These are phyloP conservation scores for Podospora sp. DNA, from an alignment of 495 filamentous ascomycete genomes.

Conservation along the genomic window DNA sequence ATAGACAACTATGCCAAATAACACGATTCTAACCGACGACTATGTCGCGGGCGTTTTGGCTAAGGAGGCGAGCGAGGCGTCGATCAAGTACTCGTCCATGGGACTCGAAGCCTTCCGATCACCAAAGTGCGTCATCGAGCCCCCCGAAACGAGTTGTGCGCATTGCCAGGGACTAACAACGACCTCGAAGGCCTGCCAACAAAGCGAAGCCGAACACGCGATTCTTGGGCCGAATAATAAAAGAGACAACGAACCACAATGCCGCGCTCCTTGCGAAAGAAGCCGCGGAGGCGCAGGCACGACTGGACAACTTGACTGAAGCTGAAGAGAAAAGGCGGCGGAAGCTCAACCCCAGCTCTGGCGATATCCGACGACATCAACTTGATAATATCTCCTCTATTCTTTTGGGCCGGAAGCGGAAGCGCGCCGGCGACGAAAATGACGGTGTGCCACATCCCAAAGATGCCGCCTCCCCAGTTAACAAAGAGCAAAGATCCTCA, in stretches of 20 bases:
- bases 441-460: not conserved
- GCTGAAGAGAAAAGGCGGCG: conserved; percentile 44
- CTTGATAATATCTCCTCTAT: conserved; percentile 57
- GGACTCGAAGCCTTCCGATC: conserved; percentile 70
- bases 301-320: conserved; percentile 48
- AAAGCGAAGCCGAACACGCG: conserved; percentile 90
- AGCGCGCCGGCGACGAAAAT: conserved; percentile 27
- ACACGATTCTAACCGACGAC: conserved; percentile 64
- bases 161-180: conserved; percentile 16
- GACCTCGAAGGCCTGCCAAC: conserved; percentile 50
- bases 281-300: conserved; percentile 57
- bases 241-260: conserved; percentile 88
- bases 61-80: conserved; percentile 68
- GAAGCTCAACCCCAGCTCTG: conserved; percentile 40
- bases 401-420: conserved; percentile 45
- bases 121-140: conserved; percentile 57
- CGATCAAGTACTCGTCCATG: conserved; percentile 70
- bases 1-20: conserved; percentile 32
- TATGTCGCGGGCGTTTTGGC: conserved; percentile 74
- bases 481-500: not conserved
- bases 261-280: conserved; percentile 82
- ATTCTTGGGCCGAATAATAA: conserved; percentile 86
- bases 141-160: conserved; percentile 1
- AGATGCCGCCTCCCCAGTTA: not conserved
- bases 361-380: conserved; percentile 53